These are phyloP conservation scores for Trypanosoma congolense DNA, from an alignment of 208 protist species.

Conservation along the genomic window DNA sequence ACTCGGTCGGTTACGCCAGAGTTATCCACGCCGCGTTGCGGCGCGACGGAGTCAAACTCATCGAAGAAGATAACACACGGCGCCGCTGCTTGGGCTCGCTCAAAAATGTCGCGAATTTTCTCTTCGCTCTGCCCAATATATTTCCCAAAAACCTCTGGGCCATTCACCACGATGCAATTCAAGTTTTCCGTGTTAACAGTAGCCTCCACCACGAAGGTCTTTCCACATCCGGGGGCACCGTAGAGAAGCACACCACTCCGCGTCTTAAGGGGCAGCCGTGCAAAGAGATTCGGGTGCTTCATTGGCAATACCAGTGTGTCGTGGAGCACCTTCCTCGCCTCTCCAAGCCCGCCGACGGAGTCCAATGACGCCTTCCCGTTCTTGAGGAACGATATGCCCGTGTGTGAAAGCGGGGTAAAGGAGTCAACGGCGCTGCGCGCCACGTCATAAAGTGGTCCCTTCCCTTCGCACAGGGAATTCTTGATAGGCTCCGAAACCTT, in stretches of 20 bases:
- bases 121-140: slow-evolving; percentile 94
- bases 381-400: slow-evolving; percentile 75
- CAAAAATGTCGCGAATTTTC: slow-evolving; percentile 91
- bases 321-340: slow-evolving; percentile 92
- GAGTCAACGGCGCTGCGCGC: slow-evolving; percentile 31
- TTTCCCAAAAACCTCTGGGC: slow-evolving; percentile 93
- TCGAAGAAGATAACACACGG: slow-evolving; percentile 95
- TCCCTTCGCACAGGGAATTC: slow-evolving; percentile 5
- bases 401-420: slow-evolving; percentile 81
- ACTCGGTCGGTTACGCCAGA: slow-evolving; percentile 93
- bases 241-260: slow-evolving; percentile 90
- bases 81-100: slow-evolving; percentile 76
- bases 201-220: slow-evolving; percentile 84
- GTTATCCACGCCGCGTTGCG: slow-evolving; percentile 83
- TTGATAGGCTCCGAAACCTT: slow-evolving; percentile 51
- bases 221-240: slow-evolving; percentile 89
- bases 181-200: slow-evolving; percentile 73
- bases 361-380: slow-evolving; percentile 65
- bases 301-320: slow-evolving; percentile 95
- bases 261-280: slow-evolving; percentile 83
- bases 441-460: slow-evolving; percentile 14
- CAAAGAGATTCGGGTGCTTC: slow-evolving; percentile 89
- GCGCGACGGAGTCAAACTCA: slow-evolving; percentile 92
- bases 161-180: slow-evolving; percentile 91
- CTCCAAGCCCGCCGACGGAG: slow-evolving; percentile 86